These are phyloP conservation scores for Metarhizium album DNA, from an alignment of 2,329 filamentous ascomycete genomes.

Conservation along the genomic window DNA sequence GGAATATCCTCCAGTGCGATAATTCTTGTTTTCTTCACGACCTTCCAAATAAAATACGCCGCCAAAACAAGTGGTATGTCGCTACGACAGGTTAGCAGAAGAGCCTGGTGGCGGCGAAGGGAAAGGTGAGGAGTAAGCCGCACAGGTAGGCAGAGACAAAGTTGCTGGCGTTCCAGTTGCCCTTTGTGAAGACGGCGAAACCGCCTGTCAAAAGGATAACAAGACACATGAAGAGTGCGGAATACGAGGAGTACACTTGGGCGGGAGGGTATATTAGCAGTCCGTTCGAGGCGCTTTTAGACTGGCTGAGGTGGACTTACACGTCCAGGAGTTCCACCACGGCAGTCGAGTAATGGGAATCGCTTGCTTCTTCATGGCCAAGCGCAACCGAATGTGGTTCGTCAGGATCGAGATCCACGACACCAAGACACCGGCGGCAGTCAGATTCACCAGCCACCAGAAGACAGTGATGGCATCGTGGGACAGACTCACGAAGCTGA, in stretches of 20 bases:
- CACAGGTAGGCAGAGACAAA: conserved; percentile 55
- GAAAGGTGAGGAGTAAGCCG: conserved; percentile 18
- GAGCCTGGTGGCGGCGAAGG: neutral
- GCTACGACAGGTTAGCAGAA: conserved; percentile 23
- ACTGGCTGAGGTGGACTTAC: conserved; percentile 28
- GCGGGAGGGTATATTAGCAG: neutral
- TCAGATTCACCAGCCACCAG: conserved; percentile 53
- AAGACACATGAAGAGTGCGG: conserved; percentile 47
- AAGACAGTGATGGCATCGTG: conserved; percentile 51
- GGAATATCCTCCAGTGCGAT: conserved; percentile 40
- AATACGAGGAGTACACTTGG: conserved; percentile 48
- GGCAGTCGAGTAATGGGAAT: conserved; percentile 41
- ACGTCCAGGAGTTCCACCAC: conserved; percentile 53
- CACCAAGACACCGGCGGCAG: conserved; percentile 50
- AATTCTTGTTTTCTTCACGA: conserved; percentile 50
- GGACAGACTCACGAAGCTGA: conserved; percentile 48
- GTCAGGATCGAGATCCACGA: conserved; percentile 51
- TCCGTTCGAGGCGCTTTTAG: neutral
- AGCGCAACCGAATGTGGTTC: conserved; percentile 47
- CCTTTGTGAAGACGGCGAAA: conserved; percentile 50
- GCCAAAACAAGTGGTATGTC: conserved; percentile 48
- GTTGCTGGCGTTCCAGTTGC: conserved; percentile 43
- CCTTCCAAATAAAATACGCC: conserved; percentile 54
- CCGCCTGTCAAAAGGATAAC: conserved; percentile 61
- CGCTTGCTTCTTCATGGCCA: conserved; percentile 43